These are phyloP conservation scores for Zarea fungicola DNA, from an alignment of 2,329 filamentous ascomycete genomes.

Conservation along the genomic window DNA sequence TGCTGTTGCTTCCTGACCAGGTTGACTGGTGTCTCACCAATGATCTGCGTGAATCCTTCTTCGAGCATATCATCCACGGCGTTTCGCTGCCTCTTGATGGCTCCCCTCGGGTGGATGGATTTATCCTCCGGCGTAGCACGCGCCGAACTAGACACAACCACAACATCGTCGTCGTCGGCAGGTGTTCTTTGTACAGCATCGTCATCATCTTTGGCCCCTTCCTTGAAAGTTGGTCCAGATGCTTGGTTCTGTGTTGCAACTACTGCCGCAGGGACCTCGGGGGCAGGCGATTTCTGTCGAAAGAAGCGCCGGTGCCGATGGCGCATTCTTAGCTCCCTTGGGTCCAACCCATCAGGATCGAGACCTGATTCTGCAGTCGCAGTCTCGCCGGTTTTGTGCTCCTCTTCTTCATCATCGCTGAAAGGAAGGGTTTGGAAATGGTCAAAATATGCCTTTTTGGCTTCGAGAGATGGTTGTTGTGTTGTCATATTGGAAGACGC, in stretches of 20 bases:
- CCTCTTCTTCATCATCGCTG: slow-evolving; percentile 15
- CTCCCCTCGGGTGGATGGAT: not conserved
- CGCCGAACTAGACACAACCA: not conserved
- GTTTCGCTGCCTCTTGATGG: not conserved
- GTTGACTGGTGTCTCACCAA: slow-evolving; percentile 9
- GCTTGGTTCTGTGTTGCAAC: too few relatives aligned
- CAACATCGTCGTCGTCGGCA: not conserved
- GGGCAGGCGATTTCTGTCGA: not conserved
- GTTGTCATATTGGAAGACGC: slow-evolving; percentile 18
- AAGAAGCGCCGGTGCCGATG: slow-evolving; percentile 26
- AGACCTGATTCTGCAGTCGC: too few relatives aligned
- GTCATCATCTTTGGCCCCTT: not conserved
- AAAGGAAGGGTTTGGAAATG: slow-evolving; percentile 31
- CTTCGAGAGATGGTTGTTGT: slow-evolving; percentile 23
- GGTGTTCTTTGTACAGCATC: not conserved
- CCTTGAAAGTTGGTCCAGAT: not conserved
- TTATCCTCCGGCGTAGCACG: not conserved
- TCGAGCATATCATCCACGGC: not conserved
- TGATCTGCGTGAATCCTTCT: not conserved
- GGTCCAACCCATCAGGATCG: slow-evolving; percentile 27
- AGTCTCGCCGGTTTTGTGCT: too few relatives aligned
- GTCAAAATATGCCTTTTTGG: slow-evolving; percentile 44
- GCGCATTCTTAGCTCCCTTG: slow-evolving; percentile 29
- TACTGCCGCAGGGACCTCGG: not conserved
- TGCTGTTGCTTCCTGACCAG: not conserved